Evolutionary conservation across 2,329 filamentous ascomycete genomes (phyloP), one percentile per base, ranked within the genome.

Genomic region (Zasmidium citrigriseum): DNA sequence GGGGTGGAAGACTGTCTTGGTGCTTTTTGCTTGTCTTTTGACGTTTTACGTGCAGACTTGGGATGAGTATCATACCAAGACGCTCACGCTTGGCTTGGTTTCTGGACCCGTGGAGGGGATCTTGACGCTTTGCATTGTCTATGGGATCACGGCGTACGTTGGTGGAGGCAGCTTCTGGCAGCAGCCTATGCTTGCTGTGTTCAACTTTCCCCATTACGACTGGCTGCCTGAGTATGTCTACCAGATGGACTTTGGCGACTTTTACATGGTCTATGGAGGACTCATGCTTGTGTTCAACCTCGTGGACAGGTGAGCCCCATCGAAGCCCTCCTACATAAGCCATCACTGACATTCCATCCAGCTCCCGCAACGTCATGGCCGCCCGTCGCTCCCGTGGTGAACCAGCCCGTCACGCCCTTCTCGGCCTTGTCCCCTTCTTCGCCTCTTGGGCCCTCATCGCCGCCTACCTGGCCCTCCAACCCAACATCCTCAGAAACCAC

Each of bases 1-100:
- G 77, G 86, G 89, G 60, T 97, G 93, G 93, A 87, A 87, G 76
- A 96, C 93, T 0, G 87, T 97, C 12, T 78, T 91, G 59, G 86
- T 84, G 3, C 83, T 97, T 16, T 96, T 96, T 77, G 90, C 89
- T 67, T 88, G 90, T 5, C 86, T 93, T 59, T 81, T 96, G 68
- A 97, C 95, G n/a, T 99, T 99, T 76, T 98, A 98, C 75, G 89
- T 98, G 45, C 95, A 98, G 75, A 98, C 95, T 29, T 99, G 95
- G 95, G 95, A 99, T 72, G 95, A 98, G 75, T 99, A 98, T 78
- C 93, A 98, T 78, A 99, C 95, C 52, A 93, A 97, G 76, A 95
- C 93, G 2, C 84, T 99, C 49, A 97, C 92, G 1, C 85, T 99
- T 4, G 95, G 95, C 59, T 80, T 98, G 62, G 83, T 99, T 65